phyloP scores from a whole-genome alignment of 2,329 filamentous ascomycete genomes.

The Ceratocystis alfenasii region DNA sequence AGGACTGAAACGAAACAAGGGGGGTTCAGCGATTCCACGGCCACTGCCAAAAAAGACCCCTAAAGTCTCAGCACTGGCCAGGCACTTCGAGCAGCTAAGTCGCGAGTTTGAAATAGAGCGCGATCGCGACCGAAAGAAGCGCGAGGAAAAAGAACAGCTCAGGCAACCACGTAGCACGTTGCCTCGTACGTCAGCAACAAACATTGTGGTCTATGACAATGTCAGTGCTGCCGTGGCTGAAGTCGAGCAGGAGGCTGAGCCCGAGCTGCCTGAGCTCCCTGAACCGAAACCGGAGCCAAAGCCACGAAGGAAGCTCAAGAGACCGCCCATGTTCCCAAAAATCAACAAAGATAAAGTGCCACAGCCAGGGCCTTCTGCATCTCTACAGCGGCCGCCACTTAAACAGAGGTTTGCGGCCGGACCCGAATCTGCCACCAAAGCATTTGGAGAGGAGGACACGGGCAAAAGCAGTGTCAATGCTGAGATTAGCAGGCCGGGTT shows the following conservation, averaged over 20 bases:
- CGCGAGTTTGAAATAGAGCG: constrained; percentile 94
- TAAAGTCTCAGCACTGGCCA: constrained; percentile 81
- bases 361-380: not conserved
- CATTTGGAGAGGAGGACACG: not conserved
- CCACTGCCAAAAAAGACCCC: constrained; percentile 66
- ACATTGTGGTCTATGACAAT: constrained; percentile 90
- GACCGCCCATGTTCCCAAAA: constrained; percentile 19
- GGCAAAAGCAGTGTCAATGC: too few species aligned
- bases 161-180: constrained; percentile 63
- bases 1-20: constrained; percentile 52
- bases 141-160: constrained; percentile 58
- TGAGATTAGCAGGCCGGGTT: not conserved
- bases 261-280: constrained; percentile 11
- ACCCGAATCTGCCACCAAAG: not conserved
- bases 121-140: constrained; percentile 68
- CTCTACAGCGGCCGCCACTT: not conserved
- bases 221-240: constrained; percentile 88
- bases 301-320: constrained; percentile 14
- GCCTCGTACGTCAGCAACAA: constrained; percentile 79
- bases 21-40: constrained; percentile 72
- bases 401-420: not conserved
- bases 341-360: constrained; percentile 9
- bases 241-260: constrained; percentile 38
- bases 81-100: constrained; percentile 92
- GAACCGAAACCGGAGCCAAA: constrained; percentile 11